These are phyloP conservation scores for Phytomonas francai DNA, from an alignment of 208 protist genomes.

Conservation along the genomic window DNA sequence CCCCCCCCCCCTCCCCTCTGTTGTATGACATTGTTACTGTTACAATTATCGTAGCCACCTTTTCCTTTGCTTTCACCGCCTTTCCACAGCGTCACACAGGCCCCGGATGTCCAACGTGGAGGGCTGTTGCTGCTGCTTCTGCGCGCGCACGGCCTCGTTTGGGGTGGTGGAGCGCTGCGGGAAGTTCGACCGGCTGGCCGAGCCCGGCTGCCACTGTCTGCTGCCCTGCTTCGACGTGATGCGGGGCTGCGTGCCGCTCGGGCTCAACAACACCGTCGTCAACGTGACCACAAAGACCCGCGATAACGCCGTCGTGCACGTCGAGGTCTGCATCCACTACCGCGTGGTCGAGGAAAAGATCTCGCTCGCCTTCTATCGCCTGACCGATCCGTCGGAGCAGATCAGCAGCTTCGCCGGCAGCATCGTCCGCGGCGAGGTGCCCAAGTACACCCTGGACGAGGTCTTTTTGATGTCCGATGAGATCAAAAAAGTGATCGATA, in stretches of 20 bases:
- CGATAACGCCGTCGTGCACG: conserved; percentile 65
- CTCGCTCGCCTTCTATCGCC: conserved; percentile 54
- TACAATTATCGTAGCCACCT: not conserved
- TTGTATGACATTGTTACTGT: not conserved
- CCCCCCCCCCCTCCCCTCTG: not conserved
- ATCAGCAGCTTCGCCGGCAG: conserved; percentile 65
- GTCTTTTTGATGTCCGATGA: conserved; percentile 59
- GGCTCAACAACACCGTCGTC: conserved; percentile 30
- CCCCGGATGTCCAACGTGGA: conserved; percentile 3
- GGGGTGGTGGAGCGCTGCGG: conserved; percentile 62
- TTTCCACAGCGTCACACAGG: not conserved
- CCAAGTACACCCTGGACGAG: conserved; percentile 75
- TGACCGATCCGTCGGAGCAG: conserved; percentile 54
- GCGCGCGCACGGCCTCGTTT: conserved; percentile 44
- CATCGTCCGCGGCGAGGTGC: conserved; percentile 63
- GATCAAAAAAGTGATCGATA: conserved; percentile 49
- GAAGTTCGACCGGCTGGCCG: conserved; percentile 33
- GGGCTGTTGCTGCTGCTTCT: conserved; percentile 36
- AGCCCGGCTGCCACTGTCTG: conserved; percentile 53
- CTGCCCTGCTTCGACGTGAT: conserved; percentile 34
- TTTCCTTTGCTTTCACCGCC: conserved; percentile 5
- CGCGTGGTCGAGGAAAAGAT: conserved; percentile 36
- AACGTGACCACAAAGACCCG: conserved; percentile 69
- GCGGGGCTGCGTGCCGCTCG: conserved; percentile 41
- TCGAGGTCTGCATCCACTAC: conserved; percentile 47